These are phyloP conservation scores for Diplodia sapinea DNA, from an alignment of 2,329 filamentous ascomycete species.

Conservation along the genomic window DNA sequence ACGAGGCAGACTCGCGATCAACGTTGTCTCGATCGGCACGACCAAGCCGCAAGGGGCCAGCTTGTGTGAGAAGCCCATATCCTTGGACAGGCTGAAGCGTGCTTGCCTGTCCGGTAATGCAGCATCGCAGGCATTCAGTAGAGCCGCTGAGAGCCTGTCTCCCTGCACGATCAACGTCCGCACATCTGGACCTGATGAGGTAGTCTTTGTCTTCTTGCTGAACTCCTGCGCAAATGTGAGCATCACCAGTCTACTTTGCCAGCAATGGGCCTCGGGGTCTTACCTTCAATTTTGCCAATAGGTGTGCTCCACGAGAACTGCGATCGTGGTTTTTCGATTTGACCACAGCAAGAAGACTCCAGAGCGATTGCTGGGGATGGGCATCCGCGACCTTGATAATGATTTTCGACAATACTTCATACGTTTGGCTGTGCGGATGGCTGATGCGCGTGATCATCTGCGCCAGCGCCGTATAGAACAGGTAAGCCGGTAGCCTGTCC, in stretches of 20 bases:
- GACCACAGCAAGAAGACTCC: slow-evolving; percentile 86
- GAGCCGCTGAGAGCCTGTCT: slow-evolving; percentile 80
- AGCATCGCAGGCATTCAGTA: slow-evolving; percentile 80
- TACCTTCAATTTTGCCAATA: slow-evolving; percentile 52
- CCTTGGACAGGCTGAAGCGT: slow-evolving; percentile 74
- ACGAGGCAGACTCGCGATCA: slow-evolving; percentile 68
- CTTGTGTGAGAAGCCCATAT: slow-evolving; percentile 85
- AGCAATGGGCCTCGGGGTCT: no score
- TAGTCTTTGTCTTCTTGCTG: slow-evolving; percentile 60
- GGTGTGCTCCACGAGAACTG: slow-evolving; percentile 56
- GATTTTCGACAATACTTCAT: slow-evolving; percentile 75
- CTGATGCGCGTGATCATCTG: slow-evolving; percentile 96
- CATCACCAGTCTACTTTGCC: no score
- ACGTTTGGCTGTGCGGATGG: slow-evolving; percentile 80
- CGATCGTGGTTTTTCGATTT: slow-evolving; percentile 79
- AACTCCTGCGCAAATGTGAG: no score
- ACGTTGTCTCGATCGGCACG: slow-evolving; percentile 83
- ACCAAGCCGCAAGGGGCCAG: slow-evolving; percentile 82
- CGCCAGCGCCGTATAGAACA: slow-evolving; percentile 83
- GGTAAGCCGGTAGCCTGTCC: slow-evolving; percentile 71
- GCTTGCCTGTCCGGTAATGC: slow-evolving; percentile 71
- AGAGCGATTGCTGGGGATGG: slow-evolving; percentile 91
- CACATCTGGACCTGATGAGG: slow-evolving; percentile 61
- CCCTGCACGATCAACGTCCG: slow-evolving; percentile 75
- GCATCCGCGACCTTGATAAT: slow-evolving; percentile 83